These are phyloP conservation scores for Globisporangium iwayamae DNA, from an alignment of 352 stramenopile species.

Conservation along the genomic window DNA sequence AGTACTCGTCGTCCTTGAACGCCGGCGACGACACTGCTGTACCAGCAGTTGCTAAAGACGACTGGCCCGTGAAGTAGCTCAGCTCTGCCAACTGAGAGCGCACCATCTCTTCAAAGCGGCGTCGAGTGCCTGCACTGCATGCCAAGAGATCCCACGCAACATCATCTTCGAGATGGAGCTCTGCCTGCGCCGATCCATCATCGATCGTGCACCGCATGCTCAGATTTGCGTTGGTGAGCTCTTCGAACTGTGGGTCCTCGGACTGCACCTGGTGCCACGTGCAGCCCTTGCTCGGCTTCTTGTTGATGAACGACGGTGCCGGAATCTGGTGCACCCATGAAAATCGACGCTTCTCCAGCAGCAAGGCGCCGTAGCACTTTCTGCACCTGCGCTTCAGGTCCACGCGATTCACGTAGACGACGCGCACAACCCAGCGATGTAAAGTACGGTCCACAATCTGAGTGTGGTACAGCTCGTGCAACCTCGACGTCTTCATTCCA, in stretches of 20 bases:
- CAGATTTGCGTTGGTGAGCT: conserved; percentile 38
- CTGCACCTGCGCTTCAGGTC: conserved; percentile 67
- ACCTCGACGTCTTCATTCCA: conserved; percentile 31
- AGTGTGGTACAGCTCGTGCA: conserved; percentile 46
- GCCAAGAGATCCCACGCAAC: conserved; percentile 68
- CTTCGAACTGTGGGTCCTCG: conserved; percentile 29
- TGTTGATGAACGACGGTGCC: neutral
- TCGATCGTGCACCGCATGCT: conserved; percentile 67
- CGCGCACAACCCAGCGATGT: conserved; percentile 52
- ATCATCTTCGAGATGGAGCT: conserved; percentile 68
- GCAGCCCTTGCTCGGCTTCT: conserved; percentile 13
- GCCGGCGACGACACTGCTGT: conserved; percentile 20
- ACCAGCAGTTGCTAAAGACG: neutral
- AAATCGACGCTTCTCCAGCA: conserved; percentile 36
- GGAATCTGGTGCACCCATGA: conserved; percentile 35
- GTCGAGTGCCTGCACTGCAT: conserved; percentile 36
- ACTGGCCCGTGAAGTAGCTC: conserved; percentile 49
- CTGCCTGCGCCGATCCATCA: conserved; percentile 70
- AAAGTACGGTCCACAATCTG: conserved; percentile 40
- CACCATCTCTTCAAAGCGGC: conserved; percentile 46
- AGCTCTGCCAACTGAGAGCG: conserved; percentile 41
- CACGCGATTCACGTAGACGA: conserved; percentile 77
- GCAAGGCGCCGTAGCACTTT: conserved; percentile 46
- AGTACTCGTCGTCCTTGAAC: neutral
- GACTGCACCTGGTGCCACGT: conserved; percentile 33